Conservation (phyloP, 2,329 filamentous ascomycete species). For the Neurospora sp. region DNA sequence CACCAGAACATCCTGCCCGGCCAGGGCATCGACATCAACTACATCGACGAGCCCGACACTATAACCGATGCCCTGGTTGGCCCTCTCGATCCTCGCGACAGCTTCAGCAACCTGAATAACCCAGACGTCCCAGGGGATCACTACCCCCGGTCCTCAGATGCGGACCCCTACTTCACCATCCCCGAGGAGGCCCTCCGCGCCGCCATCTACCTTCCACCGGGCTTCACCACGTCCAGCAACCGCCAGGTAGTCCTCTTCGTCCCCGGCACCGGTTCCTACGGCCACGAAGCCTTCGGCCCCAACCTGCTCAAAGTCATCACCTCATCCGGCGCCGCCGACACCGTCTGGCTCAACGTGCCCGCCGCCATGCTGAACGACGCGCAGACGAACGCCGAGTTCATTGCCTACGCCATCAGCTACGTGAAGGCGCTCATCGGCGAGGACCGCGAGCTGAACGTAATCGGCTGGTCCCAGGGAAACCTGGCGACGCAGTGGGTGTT, state of each 20-base stretch:
- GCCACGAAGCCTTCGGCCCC: not conserved
- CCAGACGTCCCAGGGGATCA: not conserved
- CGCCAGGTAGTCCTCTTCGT: not conserved
- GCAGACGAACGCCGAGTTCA: not conserved
- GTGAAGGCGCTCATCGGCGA: not conserved
- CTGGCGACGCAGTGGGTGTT: not conserved
- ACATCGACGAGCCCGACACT: not conserved
- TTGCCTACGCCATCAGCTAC: not conserved
- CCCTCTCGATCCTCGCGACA: not conserved
- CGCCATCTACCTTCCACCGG: not conserved
- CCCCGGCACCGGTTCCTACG: not conserved
- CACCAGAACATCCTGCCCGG: not conserved
- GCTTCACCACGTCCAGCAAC: not conserved
- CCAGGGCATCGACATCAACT: not conserved
- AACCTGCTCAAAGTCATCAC: not conserved
- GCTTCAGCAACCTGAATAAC: not conserved
- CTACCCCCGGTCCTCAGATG: not conserved
- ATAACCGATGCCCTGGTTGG: not conserved
- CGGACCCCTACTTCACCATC: not conserved
- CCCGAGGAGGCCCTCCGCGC: not conserved
- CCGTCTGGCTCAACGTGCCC: not conserved
- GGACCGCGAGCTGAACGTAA: not conserved
- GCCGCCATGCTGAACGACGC: not conserved
- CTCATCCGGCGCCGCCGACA: not conserved
- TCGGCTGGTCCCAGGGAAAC: not conserved